Percentiles rank a stretch among this genome's conserved stretches.
phyloP scores from a whole-genome alignment of 2,329 filamentous ascomycete species.

The Colletotrichum sp. region DNA sequence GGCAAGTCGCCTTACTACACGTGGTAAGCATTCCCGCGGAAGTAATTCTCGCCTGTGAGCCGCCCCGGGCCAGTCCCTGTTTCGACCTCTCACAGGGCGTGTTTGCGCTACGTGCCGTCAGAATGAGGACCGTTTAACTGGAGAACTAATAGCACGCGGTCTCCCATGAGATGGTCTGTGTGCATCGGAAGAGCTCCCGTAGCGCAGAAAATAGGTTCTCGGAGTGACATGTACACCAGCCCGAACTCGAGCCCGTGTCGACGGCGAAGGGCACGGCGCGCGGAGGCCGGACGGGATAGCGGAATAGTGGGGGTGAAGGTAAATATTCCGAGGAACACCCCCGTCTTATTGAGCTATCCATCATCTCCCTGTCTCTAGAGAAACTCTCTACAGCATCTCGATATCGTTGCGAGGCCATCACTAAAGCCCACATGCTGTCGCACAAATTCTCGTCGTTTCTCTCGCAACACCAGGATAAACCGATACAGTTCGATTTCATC shows the following conservation, averaged over 20 bases:
- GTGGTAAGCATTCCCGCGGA: background rate
- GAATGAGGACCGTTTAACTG: background rate
- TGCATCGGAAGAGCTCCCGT: background rate
- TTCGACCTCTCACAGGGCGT: background rate
- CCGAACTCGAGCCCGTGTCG: background rate
- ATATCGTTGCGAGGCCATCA: background rate
- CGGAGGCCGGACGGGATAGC: background rate
- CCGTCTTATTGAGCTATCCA: background rate
- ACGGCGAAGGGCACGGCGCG: background rate
- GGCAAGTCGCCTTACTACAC: background rate
- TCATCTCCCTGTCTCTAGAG: background rate
- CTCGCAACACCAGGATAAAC: background rate
- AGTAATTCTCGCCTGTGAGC: background rate
- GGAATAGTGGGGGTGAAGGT: background rate
- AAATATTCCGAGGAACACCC: background rate
- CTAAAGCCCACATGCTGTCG: background rate
- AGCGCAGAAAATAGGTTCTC: background rate
- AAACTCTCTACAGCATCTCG: background rate
- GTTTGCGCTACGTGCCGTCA: background rate
- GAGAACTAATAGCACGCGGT: background rate
- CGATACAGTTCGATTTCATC: background rate
- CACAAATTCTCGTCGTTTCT: background rate
- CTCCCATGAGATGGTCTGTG: background rate
- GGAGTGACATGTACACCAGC: background rate
- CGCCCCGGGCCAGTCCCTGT: background rate